Percentiles rank a stretch among this genome's conserved stretches.
Conservation (phyloP, 805 yeast genomes). For the Saccharomycopsis sp. region DNA sequence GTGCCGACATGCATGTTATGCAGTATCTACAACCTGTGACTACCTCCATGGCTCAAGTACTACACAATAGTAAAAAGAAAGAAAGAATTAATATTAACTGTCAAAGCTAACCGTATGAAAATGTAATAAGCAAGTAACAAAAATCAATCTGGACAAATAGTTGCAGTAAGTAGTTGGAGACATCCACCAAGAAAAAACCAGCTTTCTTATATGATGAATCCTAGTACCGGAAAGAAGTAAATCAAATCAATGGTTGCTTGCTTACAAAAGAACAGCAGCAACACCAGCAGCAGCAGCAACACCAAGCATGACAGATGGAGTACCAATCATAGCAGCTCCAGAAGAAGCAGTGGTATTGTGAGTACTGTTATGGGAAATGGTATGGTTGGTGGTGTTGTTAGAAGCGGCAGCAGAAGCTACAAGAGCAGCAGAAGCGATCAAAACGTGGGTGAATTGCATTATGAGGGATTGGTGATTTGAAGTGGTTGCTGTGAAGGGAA, state of each 20-base stretch:
- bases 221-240: neutral
- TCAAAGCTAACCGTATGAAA: no score
- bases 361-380: conserved; percentile 3
- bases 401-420: conserved; percentile 19
- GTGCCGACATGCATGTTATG: no score
- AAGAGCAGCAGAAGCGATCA: conserved; percentile 18
- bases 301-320: conserved; percentile 11
- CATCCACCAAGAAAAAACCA: neutral
- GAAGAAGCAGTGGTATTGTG: neutral
- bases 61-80: no score
- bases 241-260: neutral
- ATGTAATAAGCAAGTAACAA: no score
- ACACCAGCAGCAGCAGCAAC: conserved; percentile 20
- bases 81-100: no score
- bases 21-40: no score
- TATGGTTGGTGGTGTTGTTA: conserved; percentile 12
- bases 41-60: no score
- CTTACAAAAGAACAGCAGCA: conserved; percentile 14
- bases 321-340: conserved; percentile 8
- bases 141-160: neutral
- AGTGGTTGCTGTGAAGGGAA: neutral
- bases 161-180: neutral
- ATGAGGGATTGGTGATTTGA: neutral
- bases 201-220: neutral
- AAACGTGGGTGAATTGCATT: conserved; percentile 22